These are phyloP conservation scores for Stemphylium vesicarium DNA, from an alignment of 2,329 filamentous ascomycete species.

Conservation along the genomic window DNA sequence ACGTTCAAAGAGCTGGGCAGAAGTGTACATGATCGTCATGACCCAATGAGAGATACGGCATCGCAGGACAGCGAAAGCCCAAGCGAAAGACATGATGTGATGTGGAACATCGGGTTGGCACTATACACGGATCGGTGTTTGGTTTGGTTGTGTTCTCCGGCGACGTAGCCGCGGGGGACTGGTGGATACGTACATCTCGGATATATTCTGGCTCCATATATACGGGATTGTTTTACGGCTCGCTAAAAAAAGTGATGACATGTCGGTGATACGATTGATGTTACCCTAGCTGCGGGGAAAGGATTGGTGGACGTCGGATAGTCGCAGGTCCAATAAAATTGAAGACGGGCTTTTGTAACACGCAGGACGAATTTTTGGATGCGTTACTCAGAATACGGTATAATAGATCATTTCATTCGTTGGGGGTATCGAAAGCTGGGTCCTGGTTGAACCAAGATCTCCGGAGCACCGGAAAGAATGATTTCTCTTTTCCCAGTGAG, in stretches of 20 bases:
- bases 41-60: no score
- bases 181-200: constrained; percentile 7
- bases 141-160: background rate
- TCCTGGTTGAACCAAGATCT: no score
- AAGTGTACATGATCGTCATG: background rate
- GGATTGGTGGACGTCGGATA: background rate
- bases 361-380: background rate
- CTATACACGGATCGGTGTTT: background rate
- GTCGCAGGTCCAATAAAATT: background rate
- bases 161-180: background rate
- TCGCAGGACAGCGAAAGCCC: no score
- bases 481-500: no score
- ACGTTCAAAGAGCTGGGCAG: background rate
- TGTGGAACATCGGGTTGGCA: background rate
- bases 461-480: no score
- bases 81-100: no score
- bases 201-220: constrained; percentile 2
- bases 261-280: background rate
- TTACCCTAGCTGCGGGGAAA: background rate
- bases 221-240: background rate
- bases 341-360: background rate
- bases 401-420: no score
- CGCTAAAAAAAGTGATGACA: background rate
- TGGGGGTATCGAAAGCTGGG: no score
- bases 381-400: constrained; percentile 1